Conservation (phyloP, 192 early-diverging fungal genomes). For the Lobulomyces angularis region DNA sequence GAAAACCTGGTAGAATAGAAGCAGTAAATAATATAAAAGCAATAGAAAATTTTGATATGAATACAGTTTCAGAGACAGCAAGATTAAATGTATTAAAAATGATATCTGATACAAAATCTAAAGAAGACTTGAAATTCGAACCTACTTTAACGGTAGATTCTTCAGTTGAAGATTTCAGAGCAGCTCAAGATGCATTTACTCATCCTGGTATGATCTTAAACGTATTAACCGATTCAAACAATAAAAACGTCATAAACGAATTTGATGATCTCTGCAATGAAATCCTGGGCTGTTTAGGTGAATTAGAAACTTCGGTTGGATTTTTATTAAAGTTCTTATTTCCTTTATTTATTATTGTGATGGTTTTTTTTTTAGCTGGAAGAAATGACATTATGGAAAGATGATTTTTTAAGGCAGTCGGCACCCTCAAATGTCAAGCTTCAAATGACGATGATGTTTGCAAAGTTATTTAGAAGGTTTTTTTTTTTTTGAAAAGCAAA, state of each 20-base stretch:
- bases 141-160: no score
- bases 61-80: no score
- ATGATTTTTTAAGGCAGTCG: constrained; percentile 32
- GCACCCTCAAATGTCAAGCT: constrained; percentile 33
- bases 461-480: constrained; percentile 35
- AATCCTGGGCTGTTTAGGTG: constrained; percentile 20
- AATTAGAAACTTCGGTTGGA: constrained; percentile 32
- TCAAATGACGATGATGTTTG: constrained; percentile 34
- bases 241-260: constrained; percentile 12
- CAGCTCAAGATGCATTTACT: constrained; percentile 13
- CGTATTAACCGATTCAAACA: constrained; percentile 9
- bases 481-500: no score
- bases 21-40: no score
- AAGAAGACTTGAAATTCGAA: no score
- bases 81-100: no score
- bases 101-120: no score
- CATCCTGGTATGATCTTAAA: constrained; percentile 14
- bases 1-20: no score
- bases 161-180: constrained; percentile 5
- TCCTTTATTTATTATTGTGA: no score
- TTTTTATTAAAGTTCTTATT: no score
- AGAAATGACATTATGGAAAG: constrained; percentile 42
- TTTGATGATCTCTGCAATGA: constrained; percentile 36
- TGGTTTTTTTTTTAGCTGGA: no score
- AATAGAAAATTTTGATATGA: no score